These are phyloP conservation scores for Exserohilum turcica DNA, from an alignment of 2,329 filamentous ascomycete genomes.

Conservation along the genomic window DNA sequence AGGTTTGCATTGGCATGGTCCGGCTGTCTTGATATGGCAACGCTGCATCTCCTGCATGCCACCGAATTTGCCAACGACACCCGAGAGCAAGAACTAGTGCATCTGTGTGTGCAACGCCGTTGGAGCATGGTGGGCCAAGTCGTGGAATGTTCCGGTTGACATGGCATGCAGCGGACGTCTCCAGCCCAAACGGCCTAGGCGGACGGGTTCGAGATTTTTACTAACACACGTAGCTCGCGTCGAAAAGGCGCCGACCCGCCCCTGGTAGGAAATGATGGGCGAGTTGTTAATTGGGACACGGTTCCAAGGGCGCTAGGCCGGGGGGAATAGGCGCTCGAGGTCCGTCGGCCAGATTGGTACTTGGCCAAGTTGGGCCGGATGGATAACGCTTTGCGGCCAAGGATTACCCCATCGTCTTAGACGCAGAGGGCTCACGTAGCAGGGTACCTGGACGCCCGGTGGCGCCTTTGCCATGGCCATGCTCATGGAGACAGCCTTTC, in stretches of 20 bases:
- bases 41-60: no score
- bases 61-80: not conserved
- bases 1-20: no score
- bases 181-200: not conserved
- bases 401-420: not conserved
- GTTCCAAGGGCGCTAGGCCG: slow-evolving; percentile 1
- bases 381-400: not conserved
- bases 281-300: not conserved
- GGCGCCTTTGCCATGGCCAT: no score
- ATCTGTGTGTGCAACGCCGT: not conserved
- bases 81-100: not conserved
- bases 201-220: not conserved
- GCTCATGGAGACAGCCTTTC: no score
- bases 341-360: not conserved
- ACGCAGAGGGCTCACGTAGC: not conserved
- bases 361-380: not conserved
- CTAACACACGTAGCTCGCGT: no score
- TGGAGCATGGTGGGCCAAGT: not conserved
- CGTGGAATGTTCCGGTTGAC: not conserved
- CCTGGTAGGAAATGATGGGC: not conserved
- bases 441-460: not conserved
- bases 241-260: slow-evolving; percentile 5
- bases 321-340: not conserved
- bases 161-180: not conserved
- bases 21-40: no score